These are phyloP conservation scores for Pleoardoris graminearum DNA, from an alignment of 2,329 filamentous ascomycete genomes.

Conservation along the genomic window DNA sequence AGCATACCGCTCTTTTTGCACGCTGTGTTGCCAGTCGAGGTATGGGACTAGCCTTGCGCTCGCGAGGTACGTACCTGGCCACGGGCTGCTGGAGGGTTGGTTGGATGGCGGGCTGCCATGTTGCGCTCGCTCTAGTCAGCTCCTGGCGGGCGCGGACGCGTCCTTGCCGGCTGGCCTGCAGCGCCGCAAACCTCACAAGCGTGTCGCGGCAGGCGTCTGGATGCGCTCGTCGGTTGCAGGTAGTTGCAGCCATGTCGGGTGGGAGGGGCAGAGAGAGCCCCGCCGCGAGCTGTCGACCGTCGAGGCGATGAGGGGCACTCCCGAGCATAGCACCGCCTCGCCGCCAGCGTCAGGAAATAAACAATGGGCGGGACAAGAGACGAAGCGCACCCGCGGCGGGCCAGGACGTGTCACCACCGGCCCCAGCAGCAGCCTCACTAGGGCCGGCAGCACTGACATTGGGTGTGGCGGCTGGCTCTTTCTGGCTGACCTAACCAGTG, in stretches of 20 bases:
- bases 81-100: conserved; percentile 17
- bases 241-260: too few relatives aligned
- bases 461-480: not conserved
- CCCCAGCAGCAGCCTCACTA: conserved; percentile 5
- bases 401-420: conserved; percentile 16
- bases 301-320: not conserved
- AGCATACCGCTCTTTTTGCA: conserved; percentile 42
- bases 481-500: not conserved
- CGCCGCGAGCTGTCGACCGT: not conserved
- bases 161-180: not conserved
- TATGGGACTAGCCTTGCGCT: conserved; percentile 6
- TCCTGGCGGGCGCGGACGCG: not conserved
- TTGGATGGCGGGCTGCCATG: conserved; percentile 37
- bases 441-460: not conserved
- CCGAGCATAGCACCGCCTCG: not conserved
- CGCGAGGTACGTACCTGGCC: not conserved
- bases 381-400: conserved; percentile 12
- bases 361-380: conserved; percentile 6
- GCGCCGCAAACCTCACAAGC: not conserved
- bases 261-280: conserved; percentile 6
- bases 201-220: not conserved
- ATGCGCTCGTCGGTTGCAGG: too few relatives aligned
- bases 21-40: conserved; percentile 24
- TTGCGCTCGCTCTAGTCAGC: conserved; percentile 19
- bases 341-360: conserved; percentile 2